These are phyloP conservation scores for Saccharomycopsis hybrid DNA, from an alignment of 1,139 yeast genomes.

Conservation along the genomic window DNA sequence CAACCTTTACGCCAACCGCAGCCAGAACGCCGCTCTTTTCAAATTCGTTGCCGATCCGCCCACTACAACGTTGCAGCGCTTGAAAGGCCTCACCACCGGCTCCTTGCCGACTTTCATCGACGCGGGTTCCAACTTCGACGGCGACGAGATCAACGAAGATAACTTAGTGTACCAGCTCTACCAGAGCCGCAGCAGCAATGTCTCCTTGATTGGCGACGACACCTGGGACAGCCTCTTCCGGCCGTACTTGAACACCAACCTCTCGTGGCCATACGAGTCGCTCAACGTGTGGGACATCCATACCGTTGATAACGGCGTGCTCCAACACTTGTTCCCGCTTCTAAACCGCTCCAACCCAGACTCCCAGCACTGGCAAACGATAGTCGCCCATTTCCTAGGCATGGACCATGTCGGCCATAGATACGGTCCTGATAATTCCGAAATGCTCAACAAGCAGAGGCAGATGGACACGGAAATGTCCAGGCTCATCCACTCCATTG, in stretches of 20 bases:
- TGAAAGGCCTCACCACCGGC: conserved; percentile 93
- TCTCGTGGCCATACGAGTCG: conserved; percentile 74
- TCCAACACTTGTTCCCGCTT: conserved; percentile 55
- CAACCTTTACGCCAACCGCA: conserved; percentile 41
- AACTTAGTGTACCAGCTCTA: conserved; percentile 75
- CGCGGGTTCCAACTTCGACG: conserved; percentile 95
- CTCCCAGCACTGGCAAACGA: conserved; percentile 60
- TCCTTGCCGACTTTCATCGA: conserved; percentile 93
- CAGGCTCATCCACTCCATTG: conserved; percentile 48
- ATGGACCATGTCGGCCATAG: conserved; percentile 98
- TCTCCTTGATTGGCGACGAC: conserved; percentile 92
- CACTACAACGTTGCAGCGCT: conserved; percentile 88
- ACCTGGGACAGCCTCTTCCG: conserved; percentile 88
- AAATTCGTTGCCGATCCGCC: conserved; percentile 97
- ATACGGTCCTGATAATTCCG: conserved; percentile 82
- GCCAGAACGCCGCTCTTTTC: conserved; percentile 57
- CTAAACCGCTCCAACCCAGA: conserved; percentile 30
- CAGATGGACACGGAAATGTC: conserved; percentile 69
- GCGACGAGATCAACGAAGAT: conserved; percentile 87
- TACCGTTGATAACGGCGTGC: conserved; percentile 90
- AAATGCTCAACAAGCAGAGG: conserved; percentile 71
- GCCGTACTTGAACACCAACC: conserved; percentile 51
- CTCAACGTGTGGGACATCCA: conserved; percentile 92
- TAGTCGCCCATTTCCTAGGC: conserved; percentile 91
- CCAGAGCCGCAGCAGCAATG: conserved; percentile 23